phyloP scores from a whole-genome alignment of 495 filamentous ascomycete species.

The Hamigera avellanea region DNA sequence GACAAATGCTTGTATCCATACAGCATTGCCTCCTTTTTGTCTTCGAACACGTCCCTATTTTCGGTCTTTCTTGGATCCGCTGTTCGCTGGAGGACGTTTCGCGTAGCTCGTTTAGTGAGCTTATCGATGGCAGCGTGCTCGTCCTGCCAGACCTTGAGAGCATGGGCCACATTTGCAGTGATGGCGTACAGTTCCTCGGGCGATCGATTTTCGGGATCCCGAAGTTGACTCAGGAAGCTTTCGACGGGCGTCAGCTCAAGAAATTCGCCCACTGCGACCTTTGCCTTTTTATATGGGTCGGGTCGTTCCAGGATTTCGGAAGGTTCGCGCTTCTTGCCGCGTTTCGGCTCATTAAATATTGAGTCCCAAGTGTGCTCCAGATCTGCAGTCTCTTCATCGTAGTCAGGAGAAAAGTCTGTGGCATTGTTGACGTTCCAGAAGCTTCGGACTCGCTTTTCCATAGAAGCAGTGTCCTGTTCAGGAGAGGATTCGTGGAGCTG shows the following conservation, averaged over 20 bases:
- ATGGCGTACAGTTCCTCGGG: conserved; percentile 41
- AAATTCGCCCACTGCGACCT: conserved; percentile 28
- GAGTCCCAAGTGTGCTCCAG: conserved; percentile 20
- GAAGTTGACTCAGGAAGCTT: conserved; percentile 21
- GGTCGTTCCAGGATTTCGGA: conserved; percentile 36
- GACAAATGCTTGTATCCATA: conserved; percentile 32
- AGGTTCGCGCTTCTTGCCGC: conserved; percentile 30
- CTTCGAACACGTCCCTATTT: conserved; percentile 18
- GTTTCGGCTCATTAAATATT: conserved; percentile 21
- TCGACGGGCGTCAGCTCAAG: conserved; percentile 29
- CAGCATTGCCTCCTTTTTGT: conserved; percentile 31
- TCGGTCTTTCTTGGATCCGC: conserved; percentile 15
- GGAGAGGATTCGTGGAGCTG: conserved; percentile 14
- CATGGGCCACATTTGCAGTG: conserved; percentile 38
- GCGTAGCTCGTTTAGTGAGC: conserved; percentile 37
- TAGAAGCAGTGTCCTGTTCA: conserved; percentile 38
- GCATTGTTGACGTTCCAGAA: conserved; percentile 47
- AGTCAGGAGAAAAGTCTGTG: conserved; percentile 31
- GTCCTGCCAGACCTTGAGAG: conserved; percentile 48
- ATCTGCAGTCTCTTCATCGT: conserved; percentile 16
- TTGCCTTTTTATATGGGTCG: conserved; percentile 24
- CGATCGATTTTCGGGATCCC: conserved; percentile 22
- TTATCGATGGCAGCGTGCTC: conserved; percentile 52
- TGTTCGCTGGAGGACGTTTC: conserved; percentile 17
- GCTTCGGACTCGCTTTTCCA: conserved; percentile 47